Evolutionary conservation across 176 grass and related monocot genomes (phyloP), one percentile per base, ranked within the genome.

Genomic region (Otatea glauca): DNA sequence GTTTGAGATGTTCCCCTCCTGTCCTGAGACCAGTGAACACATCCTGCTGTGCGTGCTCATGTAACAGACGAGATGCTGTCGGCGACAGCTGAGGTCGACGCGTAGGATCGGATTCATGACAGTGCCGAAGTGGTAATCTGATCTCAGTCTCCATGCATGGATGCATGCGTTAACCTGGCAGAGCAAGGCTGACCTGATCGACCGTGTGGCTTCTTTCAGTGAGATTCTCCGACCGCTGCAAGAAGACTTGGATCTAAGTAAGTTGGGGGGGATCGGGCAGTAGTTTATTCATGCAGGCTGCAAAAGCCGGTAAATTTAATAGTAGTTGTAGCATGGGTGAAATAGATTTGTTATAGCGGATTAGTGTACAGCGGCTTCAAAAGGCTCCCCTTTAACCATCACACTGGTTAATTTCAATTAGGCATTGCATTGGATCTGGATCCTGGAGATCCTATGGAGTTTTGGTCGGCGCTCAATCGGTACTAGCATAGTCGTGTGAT

Each of bases 211-310:
- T 81, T 81, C 11, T 65, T 71, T 27, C 5, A 62, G 21, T 0
- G 41, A 71, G 66, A 71, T 82, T 82, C 79, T 43, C 34, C 17
- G 0, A 0, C 27, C 4, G 65, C 65, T 14, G 60, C 42, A 3
- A 9, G 5, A 69, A 70, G 69, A 69, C 77, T 81, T 77, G 72
- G 21, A 48, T n/a, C 69, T 73, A 79, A 76, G 62, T 6, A 29
- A 29, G 29, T 13, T 35, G 16, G 23, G 29, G 39, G 6, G 60
- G 11, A n/a, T 16, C 17, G 8, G 74, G 35, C 27, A 74, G 35
- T 38, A 75, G 27, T 53, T 81, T 60, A 67, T 32, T 49, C 48
- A 84, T 58, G 69, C 51, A 80, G 60, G 60, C 51, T 51, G 68
- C 50, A 51, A 53, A 85, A 61, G 69, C 20, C 14, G 16, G 18